These are phyloP conservation scores for Podospora appendiculata DNA, from an alignment of 495 filamentous ascomycete genomes.

Conservation along the genomic window DNA sequence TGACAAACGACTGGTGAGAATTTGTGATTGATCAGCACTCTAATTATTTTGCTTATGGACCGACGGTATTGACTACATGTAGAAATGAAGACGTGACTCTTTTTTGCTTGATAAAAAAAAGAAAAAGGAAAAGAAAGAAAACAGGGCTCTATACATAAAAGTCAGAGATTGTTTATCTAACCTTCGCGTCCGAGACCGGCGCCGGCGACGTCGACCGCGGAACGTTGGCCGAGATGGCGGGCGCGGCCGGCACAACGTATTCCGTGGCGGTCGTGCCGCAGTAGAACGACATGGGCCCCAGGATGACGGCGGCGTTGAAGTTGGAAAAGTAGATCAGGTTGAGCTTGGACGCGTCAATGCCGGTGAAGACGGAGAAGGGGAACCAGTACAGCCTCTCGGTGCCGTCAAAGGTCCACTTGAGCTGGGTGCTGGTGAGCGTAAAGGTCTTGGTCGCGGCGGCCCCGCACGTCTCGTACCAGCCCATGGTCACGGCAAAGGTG, in stretches of 20 bases:
- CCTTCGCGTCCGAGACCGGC: slow-evolving; percentile 34
- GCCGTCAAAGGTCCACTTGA: slow-evolving; percentile 56
- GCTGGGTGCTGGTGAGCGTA: slow-evolving; percentile 34
- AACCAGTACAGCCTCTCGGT: slow-evolving; percentile 54
- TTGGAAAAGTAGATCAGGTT: slow-evolving; percentile 41
- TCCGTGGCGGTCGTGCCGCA: slow-evolving; percentile 45
- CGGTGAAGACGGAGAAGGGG: slow-evolving; percentile 44
- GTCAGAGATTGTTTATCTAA: no score
- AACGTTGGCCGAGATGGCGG: slow-evolving; percentile 9
- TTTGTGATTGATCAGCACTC: no score
- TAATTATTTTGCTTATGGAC: no score
- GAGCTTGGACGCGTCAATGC: slow-evolving; percentile 45
- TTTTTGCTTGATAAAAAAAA: no score
- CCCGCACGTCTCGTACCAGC: slow-evolving; percentile 32
- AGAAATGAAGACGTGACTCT: no score
- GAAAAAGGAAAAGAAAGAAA: no score
- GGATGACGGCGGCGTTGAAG: slow-evolving; percentile 37
- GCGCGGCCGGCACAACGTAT: slow-evolving; percentile 36
- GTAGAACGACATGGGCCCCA: slow-evolving; percentile 54
- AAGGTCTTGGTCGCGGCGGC: slow-evolving; percentile 32
- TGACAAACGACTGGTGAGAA: slow-evolving; percentile 38
- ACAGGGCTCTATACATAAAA: no score
- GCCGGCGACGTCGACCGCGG: slow-evolving; percentile 35
- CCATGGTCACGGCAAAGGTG: slow-evolving; percentile 45
- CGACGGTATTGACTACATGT: no score